Percentiles rank a stretch among this genome's conserved stretches.
Conservation (phyloP, 2,329 filamentous ascomycete species). For the Dothistroma pini region DNA sequence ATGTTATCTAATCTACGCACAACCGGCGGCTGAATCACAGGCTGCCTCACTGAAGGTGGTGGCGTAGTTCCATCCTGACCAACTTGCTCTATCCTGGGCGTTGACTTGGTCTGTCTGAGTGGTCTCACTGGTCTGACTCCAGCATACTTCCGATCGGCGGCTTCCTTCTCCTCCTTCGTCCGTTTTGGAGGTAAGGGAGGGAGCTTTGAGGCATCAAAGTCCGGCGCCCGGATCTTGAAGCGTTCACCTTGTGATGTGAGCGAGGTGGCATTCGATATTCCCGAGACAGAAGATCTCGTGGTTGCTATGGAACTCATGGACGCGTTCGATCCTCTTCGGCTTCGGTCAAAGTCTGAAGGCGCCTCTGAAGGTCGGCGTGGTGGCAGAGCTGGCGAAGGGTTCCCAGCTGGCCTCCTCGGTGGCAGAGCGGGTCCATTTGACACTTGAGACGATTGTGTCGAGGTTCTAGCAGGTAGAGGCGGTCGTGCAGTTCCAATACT, state of each 20-base stretch:
- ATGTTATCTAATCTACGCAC: constrained; percentile 1
- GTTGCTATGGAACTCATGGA: constrained; percentile 52
- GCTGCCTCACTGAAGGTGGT: constrained; percentile 19
- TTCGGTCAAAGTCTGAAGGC: constrained; percentile 27
- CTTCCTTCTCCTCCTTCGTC: constrained; percentile 41
- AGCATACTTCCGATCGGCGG: constrained; percentile 25
- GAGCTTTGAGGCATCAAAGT: constrained; percentile 53
- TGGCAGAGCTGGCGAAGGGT: constrained; percentile 41
- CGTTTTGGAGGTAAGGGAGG: constrained; percentile 54
- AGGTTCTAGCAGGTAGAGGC: constrained; percentile 45
- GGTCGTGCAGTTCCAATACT: constrained; percentile 34
- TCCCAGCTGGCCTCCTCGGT: constrained; percentile 37
- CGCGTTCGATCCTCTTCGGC: constrained; percentile 45
- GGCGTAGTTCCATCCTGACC: constrained; percentile 27
- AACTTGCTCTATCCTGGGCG: constrained; percentile 22
- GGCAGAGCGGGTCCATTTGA: constrained; percentile 46
- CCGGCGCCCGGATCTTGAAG: constrained; percentile 43
- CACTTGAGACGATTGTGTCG: constrained; percentile 33
- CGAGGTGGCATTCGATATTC: constrained; percentile 41
- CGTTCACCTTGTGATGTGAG: constrained; percentile 27
- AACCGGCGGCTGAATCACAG: constrained; percentile 12
- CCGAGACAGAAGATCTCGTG: constrained; percentile 48
- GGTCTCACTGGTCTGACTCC: constrained; percentile 17
- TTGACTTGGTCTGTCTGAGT: constrained; percentile 24
- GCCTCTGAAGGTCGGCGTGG: constrained; percentile 43